phyloP scores from a whole-genome alignment of 345 rosid species.

The Eucalyptus polybractea region DNA sequence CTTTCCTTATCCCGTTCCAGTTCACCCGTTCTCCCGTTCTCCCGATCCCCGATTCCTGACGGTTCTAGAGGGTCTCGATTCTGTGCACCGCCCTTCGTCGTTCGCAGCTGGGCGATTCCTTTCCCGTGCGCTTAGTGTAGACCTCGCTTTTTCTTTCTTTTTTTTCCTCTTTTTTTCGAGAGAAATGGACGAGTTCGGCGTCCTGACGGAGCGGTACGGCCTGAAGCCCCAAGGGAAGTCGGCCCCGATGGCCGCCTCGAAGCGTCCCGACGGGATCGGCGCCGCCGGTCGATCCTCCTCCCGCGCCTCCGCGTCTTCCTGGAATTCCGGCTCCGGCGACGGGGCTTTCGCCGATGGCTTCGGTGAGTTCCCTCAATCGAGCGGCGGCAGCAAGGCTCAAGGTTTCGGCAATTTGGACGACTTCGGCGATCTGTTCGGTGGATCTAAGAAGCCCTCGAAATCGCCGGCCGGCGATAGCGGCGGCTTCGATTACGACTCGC shows the following conservation, averaged over 20 bases:
- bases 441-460: constrained; percentile 15
- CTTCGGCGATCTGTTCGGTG: constrained; percentile 37
- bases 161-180: not conserved
- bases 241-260: constrained; percentile 71
- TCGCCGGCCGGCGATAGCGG: not conserved
- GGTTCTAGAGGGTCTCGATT: not conserved
- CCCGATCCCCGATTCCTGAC: not conserved
- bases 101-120: not conserved
- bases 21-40: not conserved
- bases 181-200: constrained; percentile 74
- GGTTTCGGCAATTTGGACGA: constrained; percentile 19
- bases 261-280: constrained; percentile 12
- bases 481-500: constrained; percentile 33
- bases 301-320: not conserved
- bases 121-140: not conserved
- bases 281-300: not conserved
- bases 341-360: constrained; percentile 14
- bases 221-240: constrained; percentile 82
- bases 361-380: constrained; percentile 12
- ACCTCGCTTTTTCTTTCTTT: not conserved
- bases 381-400: not conserved
- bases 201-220: constrained; percentile 71
- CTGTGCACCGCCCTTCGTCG: not conserved
- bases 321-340: constrained; percentile 12
- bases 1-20: not conserved